Evolutionary conservation across 2,329 filamentous ascomycete genomes (phyloP), one percentile per base, ranked within the genome.

Genomic region (Paecilomyces niveus): DNA sequence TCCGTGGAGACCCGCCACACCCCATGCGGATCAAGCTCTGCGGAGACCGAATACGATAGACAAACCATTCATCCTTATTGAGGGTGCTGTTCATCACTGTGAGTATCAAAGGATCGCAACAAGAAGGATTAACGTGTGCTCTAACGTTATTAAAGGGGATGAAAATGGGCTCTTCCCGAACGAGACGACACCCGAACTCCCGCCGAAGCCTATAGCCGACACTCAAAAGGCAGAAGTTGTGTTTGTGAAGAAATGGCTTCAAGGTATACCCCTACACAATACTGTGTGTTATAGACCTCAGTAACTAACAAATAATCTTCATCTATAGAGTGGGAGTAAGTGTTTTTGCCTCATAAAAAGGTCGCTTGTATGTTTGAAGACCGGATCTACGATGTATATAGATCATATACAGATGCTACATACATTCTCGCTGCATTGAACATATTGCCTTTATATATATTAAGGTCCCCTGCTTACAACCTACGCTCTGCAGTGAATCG

Each of bases 1-100:
- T 68, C 90, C 90, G 0, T 96, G 91, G 91, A 83, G 87, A 18
- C 84, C 85, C 0, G 89, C 88, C 0, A 89, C 87, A 0, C 85
- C 88, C 0, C 86, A 93, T 54, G 86, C 85, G 0, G 81, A 85
- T n/a, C 82, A 78, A 1, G 81, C 85, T 0, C 77, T 80, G 0
- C 74, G 78, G 31, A 78, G 89, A 21, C 72, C 77, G 13, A 88
- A 82, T 52, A 89, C 88, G 0, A 74, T 77, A 0, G 81, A 79
- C 54, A 82, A 92, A 75, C 90, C 90, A 0, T 89, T 87, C 62
- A 80, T 90, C n/a, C 69, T 93, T 53, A 90, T 95, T 11, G 62
- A 67, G 22, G 59, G 59, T 2, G 59, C 32, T 15, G 59, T 61
- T 21, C 59, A 61, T 54, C 59, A 61, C 24, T 61, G 59, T 61